Base-by-base conservation (phyloP, 768 basidiomycete genomes). In the Mycena albidolilacea region DNA sequence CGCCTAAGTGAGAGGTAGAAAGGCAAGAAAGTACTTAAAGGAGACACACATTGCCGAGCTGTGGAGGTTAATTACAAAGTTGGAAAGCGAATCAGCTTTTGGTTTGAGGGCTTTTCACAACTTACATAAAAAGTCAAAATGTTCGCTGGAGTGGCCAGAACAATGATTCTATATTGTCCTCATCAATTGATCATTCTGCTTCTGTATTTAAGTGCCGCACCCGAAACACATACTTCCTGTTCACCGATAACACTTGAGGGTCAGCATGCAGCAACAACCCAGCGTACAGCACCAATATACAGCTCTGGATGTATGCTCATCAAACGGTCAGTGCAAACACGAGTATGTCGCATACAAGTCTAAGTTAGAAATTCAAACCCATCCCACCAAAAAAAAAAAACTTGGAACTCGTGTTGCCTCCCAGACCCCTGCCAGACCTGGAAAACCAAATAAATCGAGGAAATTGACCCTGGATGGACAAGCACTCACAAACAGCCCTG, bases 191-290 rank as follows among this genome's bases (percentile, higher is more conserved):
- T 9, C 9, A 30, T 59, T 6, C 57, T 8, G 12, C 37, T 37
- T 30, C 38, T 4, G 11, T 50, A 14, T 21, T 21, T 57, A 14
- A 7, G 39, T 39, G 39, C 19, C 57, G 8, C 57, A 59, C 57
- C 57, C 57, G 5, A 59, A 59, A 39, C 39, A 59, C 57, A 59
- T 39, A 30, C 57, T 59, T 19, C 57, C 57, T 59, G 30, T 21
- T n/a, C 55, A 59, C 5, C 37, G 3, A 39, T 39, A 35, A 19
- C 23, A 59, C 19, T 3, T 7, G 17, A 17, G 9, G n/a, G 7
- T 52, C 50, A 52, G 50, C n/a, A 38, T 4, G 9, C 15, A 57
- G 35, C 14, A 57, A 37, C 7, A 35, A 57, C 6, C 55, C 55
- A 0, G 55, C 8, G 35, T 57, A 57, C 30, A 37, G 55, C 35